Base-by-base conservation (phyloP, 371 early-diverging fungal species). In the Quaeritorhiza haematococci region DNA sequence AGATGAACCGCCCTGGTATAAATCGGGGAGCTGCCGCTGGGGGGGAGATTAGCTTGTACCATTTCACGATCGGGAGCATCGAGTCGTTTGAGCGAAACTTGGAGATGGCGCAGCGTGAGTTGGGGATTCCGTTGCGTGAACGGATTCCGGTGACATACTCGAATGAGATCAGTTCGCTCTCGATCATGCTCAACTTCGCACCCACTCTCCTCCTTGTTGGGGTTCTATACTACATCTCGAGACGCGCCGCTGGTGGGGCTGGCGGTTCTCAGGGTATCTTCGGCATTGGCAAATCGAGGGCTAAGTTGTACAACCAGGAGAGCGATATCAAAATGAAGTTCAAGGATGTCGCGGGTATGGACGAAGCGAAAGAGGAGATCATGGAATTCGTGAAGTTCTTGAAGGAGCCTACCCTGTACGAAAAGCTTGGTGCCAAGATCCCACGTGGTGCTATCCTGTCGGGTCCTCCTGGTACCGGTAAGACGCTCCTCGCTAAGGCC, bases 331-430 rank as follows among this genome's bases (percentile, higher is more conserved):
- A 92, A 58, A 90, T 97, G 59, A 91, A 90, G 65, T 98, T 98
- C 76, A 96, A 96, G 80, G 99, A 99, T 75, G 98, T 99, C 0
- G 99, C 99, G 5, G 99, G 99, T 28, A 92, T 98, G 75, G 99
- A 99, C 72, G 92, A 93, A 69, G 99, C 99, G 59, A 99, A 99
- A 74, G 91, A 94, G 58, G 99, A 99, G 75, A 99, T 99, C 56
- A 99, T 98, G 94, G 99, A 99, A 79, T 97, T 98, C 87, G 98
- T 64, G 2, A 98, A 98, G 73, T 97, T 99, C 68, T 76, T 99
- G 54, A 99, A 98, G 73, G 90, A 99, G 66, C 99, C 99, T 8
- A 86, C 78, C 32, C 74, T 83, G n/a, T 99, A 94, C 74, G 95
- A 96, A 67, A 84, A 87, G 55, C 80, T 99, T 56, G 99, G 99